These are phyloP conservation scores for Salix arbutifolia DNA, from an alignment of 345 rosid species.

Conservation along the genomic window DNA sequence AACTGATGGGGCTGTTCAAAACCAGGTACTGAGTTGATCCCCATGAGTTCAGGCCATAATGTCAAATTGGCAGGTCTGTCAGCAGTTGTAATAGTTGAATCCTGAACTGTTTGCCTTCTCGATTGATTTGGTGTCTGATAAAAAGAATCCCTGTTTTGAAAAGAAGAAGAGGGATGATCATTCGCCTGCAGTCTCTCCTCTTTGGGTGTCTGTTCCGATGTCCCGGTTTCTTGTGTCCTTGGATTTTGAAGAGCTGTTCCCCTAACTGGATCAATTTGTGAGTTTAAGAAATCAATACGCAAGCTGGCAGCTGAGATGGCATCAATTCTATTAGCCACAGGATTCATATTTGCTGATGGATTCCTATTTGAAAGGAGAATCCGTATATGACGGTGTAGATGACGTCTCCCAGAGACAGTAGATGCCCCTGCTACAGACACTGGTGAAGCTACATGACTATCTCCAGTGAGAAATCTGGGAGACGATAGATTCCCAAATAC, in stretches of 20 bases:
- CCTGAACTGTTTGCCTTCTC: conserved; percentile 44
- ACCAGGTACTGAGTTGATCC: conserved; percentile 30
- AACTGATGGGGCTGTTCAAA: conserved; percentile 37
- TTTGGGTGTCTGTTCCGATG: conserved; percentile 24
- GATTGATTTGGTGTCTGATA: conserved; percentile 34
- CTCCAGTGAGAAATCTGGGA: conserved; percentile 58
- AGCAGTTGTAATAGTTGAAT: conserved; percentile 21
- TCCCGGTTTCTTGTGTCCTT: conserved; percentile 34
- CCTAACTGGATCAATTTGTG: conserved; percentile 46
- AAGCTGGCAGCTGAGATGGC: conserved; percentile 40
- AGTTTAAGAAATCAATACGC: conserved; percentile 26
- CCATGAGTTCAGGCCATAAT: conserved; percentile 46
- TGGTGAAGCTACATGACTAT: conserved; percentile 54
- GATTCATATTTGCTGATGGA: conserved; percentile 30
- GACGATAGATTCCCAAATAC: conserved; percentile 53
- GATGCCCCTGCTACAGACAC: conserved; percentile 65
- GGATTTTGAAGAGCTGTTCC: conserved; percentile 39
- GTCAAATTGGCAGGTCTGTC: conserved; percentile 38
- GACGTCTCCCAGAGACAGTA: conserved; percentile 74
- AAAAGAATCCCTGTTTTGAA: conserved; percentile 38
- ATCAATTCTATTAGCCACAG: conserved; percentile 42
- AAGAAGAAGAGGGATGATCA: conserved; percentile 31
- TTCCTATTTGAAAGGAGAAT: conserved; percentile 46
- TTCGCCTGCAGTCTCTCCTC: conserved; percentile 40
- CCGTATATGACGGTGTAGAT: conserved; percentile 81